Evolutionary conservation across 345 rosid genomes (phyloP), one percentile per base, ranked within the genome.

Genomic region (Sapria himalayana): DNA sequence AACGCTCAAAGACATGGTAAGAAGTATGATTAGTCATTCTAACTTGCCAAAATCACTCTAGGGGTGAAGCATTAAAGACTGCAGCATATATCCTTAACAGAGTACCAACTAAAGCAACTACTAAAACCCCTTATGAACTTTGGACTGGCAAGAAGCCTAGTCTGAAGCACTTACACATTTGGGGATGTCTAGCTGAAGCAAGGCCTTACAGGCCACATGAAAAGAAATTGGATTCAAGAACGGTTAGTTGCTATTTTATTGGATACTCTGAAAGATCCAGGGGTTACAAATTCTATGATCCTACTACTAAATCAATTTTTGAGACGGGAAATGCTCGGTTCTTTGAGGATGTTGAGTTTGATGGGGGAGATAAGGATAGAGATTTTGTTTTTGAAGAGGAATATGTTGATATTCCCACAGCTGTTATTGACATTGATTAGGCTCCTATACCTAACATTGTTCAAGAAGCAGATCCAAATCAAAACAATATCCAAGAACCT

Each of bases 91-190:
- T 35, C n/a, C 1, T 5, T 17, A 39, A 39, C 4, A 39, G 43
- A 4, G 2, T 45, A 2, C 49, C 38, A 29, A 45, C 22, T 11
- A 45, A 45, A 33, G 38, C 3, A 45, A 9, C 22, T 17, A 9
- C n/a, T 9, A 45, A 45, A 19, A 29, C 49, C 11, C 37, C 37
- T 29, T 31, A 45, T 45, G 37, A 29, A 14, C 39, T 45, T 22
- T 23, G 15, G 46, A 42, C 15, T 4, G 12, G 34, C 3, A 7
- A 24, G 11, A 22, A 27, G 17, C 22, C 49, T 45, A 45, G 38
- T 45, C 12, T 45, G 1, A 45, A 29, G 25, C 20, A 45, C n/a
- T 16, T 29, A 1, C 37, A 45, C 15, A 45, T n/a, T n/a, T n/a
- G n/a, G n/a, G n/a, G n/a, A n/a, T n/a, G n/a, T n/a, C n/a, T n/a